Percentiles rank a stretch among this genome's conserved stretches.
Conservation (phyloP, 345 rosid genomes). For the Eucalyptus lansdowneana region DNA sequence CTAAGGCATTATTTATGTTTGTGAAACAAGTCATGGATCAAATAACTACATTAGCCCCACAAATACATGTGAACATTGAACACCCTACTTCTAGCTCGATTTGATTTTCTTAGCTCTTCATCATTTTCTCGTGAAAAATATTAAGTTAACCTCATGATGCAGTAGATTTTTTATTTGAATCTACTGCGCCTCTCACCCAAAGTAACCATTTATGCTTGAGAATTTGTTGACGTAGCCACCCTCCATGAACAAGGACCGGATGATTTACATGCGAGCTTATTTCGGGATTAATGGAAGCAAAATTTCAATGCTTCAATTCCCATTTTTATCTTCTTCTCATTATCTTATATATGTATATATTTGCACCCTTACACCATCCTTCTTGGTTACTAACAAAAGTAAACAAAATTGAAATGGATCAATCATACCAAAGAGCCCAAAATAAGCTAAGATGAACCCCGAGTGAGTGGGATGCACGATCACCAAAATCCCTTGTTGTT, state of each 20-base stretch:
- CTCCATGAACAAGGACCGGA: background rate
- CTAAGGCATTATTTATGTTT: background rate
- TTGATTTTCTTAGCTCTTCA: background rate
- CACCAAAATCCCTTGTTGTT: background rate
- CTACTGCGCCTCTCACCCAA: background rate
- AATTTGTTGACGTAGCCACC: rapidly evolving
- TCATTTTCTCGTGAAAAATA: background rate
- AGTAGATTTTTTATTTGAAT: background rate
- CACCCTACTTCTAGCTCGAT: background rate
- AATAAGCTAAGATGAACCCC: background rate
- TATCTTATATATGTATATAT: background rate
- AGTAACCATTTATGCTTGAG: background rate
- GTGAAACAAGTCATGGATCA: background rate
- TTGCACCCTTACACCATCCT: background rate
- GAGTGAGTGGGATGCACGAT: background rate
- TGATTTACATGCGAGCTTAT: background rate
- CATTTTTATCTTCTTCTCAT: background rate
- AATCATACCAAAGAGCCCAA: background rate
- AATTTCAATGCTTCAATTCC: background rate
- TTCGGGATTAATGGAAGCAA: background rate
- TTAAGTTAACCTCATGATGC: rapidly evolving
- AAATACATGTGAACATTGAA: background rate
- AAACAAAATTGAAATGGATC: background rate
- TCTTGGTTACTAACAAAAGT: background rate
- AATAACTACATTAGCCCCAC: background rate